These are phyloP conservation scores for Xylaria nigripes DNA, from an alignment of 495 filamentous ascomycete genomes.

Conservation along the genomic window DNA sequence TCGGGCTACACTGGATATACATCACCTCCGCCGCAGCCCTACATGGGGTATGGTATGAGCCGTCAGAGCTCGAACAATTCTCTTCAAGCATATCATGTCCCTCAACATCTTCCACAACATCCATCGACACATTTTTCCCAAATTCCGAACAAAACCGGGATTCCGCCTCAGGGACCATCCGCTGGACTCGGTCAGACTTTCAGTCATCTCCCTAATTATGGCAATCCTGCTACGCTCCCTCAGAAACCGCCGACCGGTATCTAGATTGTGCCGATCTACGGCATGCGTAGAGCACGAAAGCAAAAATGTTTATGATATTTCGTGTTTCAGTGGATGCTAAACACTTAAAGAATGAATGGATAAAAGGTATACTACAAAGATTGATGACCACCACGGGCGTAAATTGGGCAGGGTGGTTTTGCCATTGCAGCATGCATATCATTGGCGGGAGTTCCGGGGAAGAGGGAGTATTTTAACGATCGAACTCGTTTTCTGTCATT, in stretches of 20 bases:
- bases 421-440: slow-evolving; percentile 20
- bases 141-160: slow-evolving; percentile 30
- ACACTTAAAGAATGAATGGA: slow-evolving; percentile 20
- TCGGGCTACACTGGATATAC: slow-evolving; percentile 34
- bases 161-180: slow-evolving; percentile 23
- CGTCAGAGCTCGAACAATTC: slow-evolving; percentile 48
- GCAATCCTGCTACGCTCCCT: slow-evolving; percentile 47
- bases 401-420: slow-evolving; percentile 18
- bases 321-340: slow-evolving; percentile 20
- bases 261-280: slow-evolving; percentile 19
- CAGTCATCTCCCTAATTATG: slow-evolving; percentile 46
- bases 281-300: slow-evolving; percentile 22
- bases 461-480: slow-evolving; percentile 11
- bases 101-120: slow-evolving; percentile 30
- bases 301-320: slow-evolving; percentile 27
- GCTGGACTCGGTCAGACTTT: slow-evolving; percentile 29
- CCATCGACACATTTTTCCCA: slow-evolving; percentile 23
- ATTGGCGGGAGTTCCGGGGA: slow-evolving; percentile 26
- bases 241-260: slow-evolving; percentile 45
- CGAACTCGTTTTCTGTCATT: slow-evolving; percentile 9
- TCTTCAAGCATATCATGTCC: slow-evolving; percentile 37
- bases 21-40: slow-evolving; percentile 33
- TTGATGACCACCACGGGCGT: slow-evolving; percentile 23
- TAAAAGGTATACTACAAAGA: slow-evolving; percentile 22
- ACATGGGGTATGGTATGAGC: slow-evolving; percentile 43